These are phyloP conservation scores for Westerdykella ornata DNA, from an alignment of 2,329 filamentous ascomycete species.

Conservation along the genomic window DNA sequence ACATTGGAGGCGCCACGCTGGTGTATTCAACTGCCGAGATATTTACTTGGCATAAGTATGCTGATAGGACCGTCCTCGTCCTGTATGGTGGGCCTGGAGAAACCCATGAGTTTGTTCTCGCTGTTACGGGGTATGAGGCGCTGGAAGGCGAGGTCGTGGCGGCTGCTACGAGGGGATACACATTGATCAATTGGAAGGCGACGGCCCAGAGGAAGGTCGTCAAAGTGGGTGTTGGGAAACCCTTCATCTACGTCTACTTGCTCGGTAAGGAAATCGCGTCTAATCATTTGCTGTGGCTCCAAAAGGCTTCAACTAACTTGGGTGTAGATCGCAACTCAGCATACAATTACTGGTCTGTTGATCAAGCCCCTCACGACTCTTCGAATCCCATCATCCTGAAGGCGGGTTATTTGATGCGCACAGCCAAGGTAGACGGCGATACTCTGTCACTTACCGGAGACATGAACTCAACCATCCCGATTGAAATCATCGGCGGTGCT, in stretches of 20 bases:
- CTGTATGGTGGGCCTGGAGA: slow-evolving; percentile 59
- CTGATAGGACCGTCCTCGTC: slow-evolving; percentile 53
- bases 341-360: slow-evolving; percentile 63
- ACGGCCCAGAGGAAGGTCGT: slow-evolving; percentile 49
- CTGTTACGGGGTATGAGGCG: slow-evolving; percentile 29
- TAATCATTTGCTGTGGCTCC: background rate
- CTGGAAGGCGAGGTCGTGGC: slow-evolving; percentile 40
- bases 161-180: slow-evolving; percentile 39
- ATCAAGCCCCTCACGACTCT: slow-evolving; percentile 34
- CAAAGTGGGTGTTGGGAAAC: slow-evolving; percentile 37
- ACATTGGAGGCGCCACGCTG: slow-evolving; percentile 52
- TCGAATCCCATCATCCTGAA: slow-evolving; percentile 50
- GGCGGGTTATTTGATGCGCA: slow-evolving; percentile 59
- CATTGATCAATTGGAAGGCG: slow-evolving; percentile 51
- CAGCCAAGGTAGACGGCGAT: slow-evolving; percentile 50
- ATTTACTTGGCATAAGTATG: slow-evolving; percentile 60
- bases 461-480: slow-evolving; percentile 59
- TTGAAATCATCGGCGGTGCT: slow-evolving; percentile 62
- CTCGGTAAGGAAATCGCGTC: slow-evolving; percentile 39
- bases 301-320: background rate
- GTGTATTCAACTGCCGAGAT: slow-evolving; percentile 66
- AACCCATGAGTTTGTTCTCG: slow-evolving; percentile 55
- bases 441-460: slow-evolving; percentile 61
- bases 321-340: slow-evolving; percentile 56
- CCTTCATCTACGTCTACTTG: slow-evolving; percentile 51